Percentiles rank a stretch among this genome's conserved stretches.
Evolutionary conservation across 106 monocot genomes (phyloP).

Genomic region (Phalaenopsis equestris): DNA sequence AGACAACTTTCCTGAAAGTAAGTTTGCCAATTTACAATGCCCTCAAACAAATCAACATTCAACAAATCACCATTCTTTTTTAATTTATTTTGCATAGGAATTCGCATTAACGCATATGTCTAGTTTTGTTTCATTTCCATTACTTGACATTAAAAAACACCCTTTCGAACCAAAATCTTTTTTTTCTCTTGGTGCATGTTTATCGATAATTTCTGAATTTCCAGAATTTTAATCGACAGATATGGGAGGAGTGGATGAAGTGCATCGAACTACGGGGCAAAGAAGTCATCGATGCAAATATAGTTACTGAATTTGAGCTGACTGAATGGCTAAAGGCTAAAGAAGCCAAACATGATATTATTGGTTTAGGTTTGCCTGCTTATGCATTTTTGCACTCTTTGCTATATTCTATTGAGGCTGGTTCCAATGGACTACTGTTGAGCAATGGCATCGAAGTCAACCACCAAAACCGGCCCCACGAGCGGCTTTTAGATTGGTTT

Average conservation of each 20-base stretch:
- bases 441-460: constrained; percentile 49
- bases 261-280: constrained; percentile 50
- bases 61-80: neutral
- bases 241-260: constrained; percentile 74
- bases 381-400: constrained; percentile 38
- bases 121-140: neutral
- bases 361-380: constrained; percentile 61
- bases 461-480: constrained; percentile 63
- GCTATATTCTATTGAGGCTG: constrained; percentile 52
- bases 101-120: neutral
- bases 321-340: constrained; percentile 67
- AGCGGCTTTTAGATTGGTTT: constrained; percentile 79
- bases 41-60: too few relatives aligned
- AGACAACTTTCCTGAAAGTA: too few relatives aligned
- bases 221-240: constrained; percentile 36
- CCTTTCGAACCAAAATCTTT: neutral
- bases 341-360: constrained; percentile 34
- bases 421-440: constrained; percentile 54
- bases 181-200: neutral
- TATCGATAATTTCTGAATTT: neutral
- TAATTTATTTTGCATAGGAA: neutral
- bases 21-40: too few relatives aligned
- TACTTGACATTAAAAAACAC: neutral
- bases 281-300: constrained; percentile 54
- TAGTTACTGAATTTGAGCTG: constrained; percentile 39